phyloP scores from a whole-genome alignment of 768 basidiomycete species.

The Atractiella rhizophila region DNA sequence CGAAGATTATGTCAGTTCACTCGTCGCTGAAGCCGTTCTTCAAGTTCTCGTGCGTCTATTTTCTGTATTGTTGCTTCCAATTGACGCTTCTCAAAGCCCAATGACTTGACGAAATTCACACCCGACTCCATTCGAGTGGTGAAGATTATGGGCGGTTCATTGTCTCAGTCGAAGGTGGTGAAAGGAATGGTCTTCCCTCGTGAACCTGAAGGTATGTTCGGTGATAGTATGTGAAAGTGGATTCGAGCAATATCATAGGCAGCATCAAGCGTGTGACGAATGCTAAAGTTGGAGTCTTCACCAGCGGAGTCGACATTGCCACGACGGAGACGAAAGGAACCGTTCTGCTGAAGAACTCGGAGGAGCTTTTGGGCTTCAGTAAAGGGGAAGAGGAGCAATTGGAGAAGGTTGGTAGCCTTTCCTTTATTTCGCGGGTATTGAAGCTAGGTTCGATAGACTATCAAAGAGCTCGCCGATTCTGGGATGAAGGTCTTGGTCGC shows the following conservation, averaged over 20 bases:
- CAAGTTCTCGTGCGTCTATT: too few species aligned
- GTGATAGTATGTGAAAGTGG: neutral
- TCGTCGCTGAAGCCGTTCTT: conserved; percentile 81
- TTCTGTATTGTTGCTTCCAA: too few species aligned
- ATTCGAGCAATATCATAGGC: conserved; percentile 26
- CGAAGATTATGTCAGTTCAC: conserved; percentile 50
- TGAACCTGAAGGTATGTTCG: conserved; percentile 57
- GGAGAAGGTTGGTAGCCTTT: conserved; percentile 34
- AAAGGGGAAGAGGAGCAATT: conserved; percentile 86
- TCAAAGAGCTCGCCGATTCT: conserved; percentile 88
- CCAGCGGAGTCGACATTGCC: conserved; percentile 66
- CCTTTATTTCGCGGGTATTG: neutral
- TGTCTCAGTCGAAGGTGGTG: conserved; percentile 64
- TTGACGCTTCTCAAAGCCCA: conserved; percentile 40
- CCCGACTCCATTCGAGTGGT: conserved; percentile 95
- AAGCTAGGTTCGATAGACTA: conserved; percentile 32
- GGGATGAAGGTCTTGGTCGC: conserved; percentile 85
- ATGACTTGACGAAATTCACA: conserved; percentile 57
- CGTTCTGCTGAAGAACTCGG: conserved; percentile 75
- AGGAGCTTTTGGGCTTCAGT: conserved; percentile 94
- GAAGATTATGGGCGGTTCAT: conserved; percentile 85
- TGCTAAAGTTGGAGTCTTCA: conserved; percentile 89
- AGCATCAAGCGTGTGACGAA: conserved; percentile 53
- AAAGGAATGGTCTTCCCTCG: conserved; percentile 95
- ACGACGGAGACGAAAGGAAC: conserved; percentile 99